These are phyloP conservation scores for Prunella vulgaris DNA, from an alignment of 257 asterid species.

Conservation along the genomic window DNA sequence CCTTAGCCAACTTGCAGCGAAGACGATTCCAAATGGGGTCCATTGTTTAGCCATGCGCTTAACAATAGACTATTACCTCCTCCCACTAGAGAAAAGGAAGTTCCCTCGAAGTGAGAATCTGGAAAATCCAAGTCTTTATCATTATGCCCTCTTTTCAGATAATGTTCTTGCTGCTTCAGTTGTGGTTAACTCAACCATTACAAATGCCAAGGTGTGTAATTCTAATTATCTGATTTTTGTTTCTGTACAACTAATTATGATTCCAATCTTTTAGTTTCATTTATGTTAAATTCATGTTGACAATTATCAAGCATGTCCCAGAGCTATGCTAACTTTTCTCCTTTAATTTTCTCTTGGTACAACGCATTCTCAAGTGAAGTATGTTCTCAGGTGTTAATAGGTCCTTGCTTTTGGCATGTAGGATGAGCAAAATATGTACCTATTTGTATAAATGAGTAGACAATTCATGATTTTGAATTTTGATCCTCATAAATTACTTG, in stretches of 20 bases:
- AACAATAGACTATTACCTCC: conserved; percentile 88
- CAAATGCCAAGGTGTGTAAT: conserved; percentile 75
- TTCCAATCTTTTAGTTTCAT: conserved; percentile 6
- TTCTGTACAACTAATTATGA: conserved; percentile 11
- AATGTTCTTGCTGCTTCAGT: conserved; percentile 98
- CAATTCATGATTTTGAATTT: neutral
- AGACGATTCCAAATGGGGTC: conserved; percentile 95
- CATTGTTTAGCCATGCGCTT: conserved; percentile 92
- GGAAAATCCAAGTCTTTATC: conserved; percentile 81
- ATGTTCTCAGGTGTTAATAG: neutral
- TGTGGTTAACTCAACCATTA: conserved; percentile 85
- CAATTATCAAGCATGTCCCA: neutral
- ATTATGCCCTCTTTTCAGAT: conserved; percentile 94
- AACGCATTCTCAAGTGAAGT: conserved; percentile 17
- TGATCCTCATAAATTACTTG: neutral
- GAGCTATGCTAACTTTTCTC: neutral
- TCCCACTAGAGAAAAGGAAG: conserved; percentile 74
- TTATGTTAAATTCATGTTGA: neutral
- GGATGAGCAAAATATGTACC: neutral
- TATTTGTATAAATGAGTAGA: neutral
- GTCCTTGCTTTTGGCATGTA: conserved; percentile 3
- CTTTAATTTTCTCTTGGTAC: neutral
- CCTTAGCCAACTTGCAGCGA: conserved; percentile 93
- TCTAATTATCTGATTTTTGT: neutral
- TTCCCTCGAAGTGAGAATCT: conserved; percentile 79